phyloP scores from a whole-genome alignment of 2,329 filamentous ascomycete genomes.

The Aciculosporium take region DNA sequence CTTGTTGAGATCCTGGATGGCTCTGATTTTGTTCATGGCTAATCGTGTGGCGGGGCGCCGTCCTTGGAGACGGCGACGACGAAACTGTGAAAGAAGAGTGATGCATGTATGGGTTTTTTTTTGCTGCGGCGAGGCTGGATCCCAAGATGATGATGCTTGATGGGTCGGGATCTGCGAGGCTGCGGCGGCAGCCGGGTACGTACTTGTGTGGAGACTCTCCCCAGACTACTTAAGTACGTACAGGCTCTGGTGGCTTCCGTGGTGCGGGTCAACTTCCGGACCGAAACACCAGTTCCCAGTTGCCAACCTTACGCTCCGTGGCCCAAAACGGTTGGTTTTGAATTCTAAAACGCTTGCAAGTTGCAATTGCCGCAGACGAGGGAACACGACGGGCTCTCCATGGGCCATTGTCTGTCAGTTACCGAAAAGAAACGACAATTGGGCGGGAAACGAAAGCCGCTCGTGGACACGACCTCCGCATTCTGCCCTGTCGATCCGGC shows the following conservation, averaged over 20 bases:
- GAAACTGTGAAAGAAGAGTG: background rate
- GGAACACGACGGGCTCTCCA: too few relatives aligned
- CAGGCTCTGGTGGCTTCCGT: background rate
- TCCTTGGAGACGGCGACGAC: background rate
- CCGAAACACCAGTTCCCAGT: constrained; percentile 7
- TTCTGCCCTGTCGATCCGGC: background rate
- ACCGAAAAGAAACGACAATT: background rate
- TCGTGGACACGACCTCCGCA: background rate
- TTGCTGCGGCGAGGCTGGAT: constrained; percentile 1
- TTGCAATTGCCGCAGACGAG: too few relatives aligned
- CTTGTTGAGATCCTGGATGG: constrained; percentile 86
- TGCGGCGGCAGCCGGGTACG: background rate
- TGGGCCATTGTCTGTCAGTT: too few relatives aligned
- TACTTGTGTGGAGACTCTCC: background rate
- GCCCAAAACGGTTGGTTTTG: too few relatives aligned
- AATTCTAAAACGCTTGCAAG: too few relatives aligned
- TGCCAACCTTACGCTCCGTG: background rate
- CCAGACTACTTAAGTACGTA: background rate
- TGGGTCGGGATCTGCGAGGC: constrained; percentile 4
- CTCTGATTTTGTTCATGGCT: constrained; percentile 84
- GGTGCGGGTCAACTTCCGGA: constrained; percentile 23
- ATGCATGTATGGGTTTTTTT: background rate
- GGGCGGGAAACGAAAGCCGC: background rate
- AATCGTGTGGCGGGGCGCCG: background rate
- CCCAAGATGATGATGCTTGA: background rate